These are phyloP conservation scores for Rhinocladiella mackenziei DNA, from an alignment of 2,329 filamentous ascomycete genomes.

Conservation along the genomic window DNA sequence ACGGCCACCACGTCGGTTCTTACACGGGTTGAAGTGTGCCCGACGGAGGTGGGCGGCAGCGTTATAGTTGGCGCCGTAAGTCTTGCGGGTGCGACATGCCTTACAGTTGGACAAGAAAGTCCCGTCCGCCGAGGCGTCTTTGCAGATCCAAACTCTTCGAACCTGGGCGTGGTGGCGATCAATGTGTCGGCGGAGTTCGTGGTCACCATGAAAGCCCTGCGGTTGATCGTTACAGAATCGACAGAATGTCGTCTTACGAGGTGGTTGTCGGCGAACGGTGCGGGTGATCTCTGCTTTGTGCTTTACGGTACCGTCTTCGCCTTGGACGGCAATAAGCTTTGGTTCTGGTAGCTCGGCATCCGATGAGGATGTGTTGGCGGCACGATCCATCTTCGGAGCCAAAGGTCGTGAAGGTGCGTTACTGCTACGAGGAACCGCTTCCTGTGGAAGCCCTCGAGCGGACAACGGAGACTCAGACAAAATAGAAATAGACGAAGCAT, in stretches of 20 bases:
- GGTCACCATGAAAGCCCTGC: conserved; percentile 78
- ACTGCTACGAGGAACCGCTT: conserved; percentile 43
- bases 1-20: conserved; percentile 51
- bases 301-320: conserved; percentile 52
- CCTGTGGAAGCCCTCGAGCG: conserved; percentile 46
- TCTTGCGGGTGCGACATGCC: conserved; percentile 69
- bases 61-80: conserved; percentile 90
- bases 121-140: conserved; percentile 56
- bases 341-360: conserved; percentile 35
- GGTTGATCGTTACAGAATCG: conserved; percentile 65
- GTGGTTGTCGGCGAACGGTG: conserved; percentile 59
- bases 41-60: conserved; percentile 85
- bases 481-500: conserved; percentile 39
- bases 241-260: conserved; percentile 60
- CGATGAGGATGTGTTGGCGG: conserved; percentile 34
- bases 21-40: conserved; percentile 75
- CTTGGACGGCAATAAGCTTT: conserved; percentile 51
- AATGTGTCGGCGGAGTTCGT: conserved; percentile 69
- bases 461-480: conserved; percentile 37
- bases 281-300: conserved; percentile 54
- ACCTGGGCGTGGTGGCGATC: conserved; percentile 61
- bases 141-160: conserved; percentile 60
- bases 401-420: conserved; percentile 40
- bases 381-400: conserved; percentile 44
- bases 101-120: conserved; percentile 76